Evolutionary conservation across 176 grass and related monocot species (phyloP), one percentile per base, ranked within the genome.

Genomic region (Elaeis guineensis): DNA sequence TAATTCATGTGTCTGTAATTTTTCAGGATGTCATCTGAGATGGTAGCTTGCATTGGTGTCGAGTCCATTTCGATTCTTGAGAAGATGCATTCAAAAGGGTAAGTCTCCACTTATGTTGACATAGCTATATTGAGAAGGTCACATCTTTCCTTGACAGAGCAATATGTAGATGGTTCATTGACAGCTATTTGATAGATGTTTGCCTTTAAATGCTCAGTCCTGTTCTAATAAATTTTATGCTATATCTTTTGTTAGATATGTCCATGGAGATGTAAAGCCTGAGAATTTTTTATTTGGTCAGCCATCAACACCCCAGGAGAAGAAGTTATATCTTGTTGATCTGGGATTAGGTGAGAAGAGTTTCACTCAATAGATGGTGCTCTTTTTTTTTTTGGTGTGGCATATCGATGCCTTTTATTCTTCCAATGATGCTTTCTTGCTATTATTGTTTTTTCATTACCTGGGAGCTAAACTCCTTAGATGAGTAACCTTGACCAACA

Each of bases 251-350:
- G 21, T 57, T 60, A 95, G 86, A 23, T 90, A 81, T 77, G 83
- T 90, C 57, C 90, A 95, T 71, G 90, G 90, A 39, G 86, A 95
- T 90, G 86, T 95, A 20, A 86, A 95, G 78, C 86, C 90, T 44
- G 90, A 95, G 19, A 90, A 90, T 65, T 86, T 95, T 86, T 66
- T 95, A 54, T 86, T 95, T 73, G 90, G 90, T 74, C 90, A 90
- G 63, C 86, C 86, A 57, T 70, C 81, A 70, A 81, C 90, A 70
- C 63, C 61, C 67, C 82, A 95, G 54, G 82, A 86, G 65, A 95
- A 95, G 72, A 90, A 90, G 74, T 80, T 90, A 78, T 86, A 83
- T 69, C 80, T 95, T 19, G 78, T 95, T 76, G 90, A 95, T 75
- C 90, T 95, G 67, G 90, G 90, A 70, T 80, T 95, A 78, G 90